A percentile compares a stretch with the other conserved stretches of the same genome.
Conservation (phyloP, 129 eudicot genomes). For the Scalesia atractyloides region DNA sequence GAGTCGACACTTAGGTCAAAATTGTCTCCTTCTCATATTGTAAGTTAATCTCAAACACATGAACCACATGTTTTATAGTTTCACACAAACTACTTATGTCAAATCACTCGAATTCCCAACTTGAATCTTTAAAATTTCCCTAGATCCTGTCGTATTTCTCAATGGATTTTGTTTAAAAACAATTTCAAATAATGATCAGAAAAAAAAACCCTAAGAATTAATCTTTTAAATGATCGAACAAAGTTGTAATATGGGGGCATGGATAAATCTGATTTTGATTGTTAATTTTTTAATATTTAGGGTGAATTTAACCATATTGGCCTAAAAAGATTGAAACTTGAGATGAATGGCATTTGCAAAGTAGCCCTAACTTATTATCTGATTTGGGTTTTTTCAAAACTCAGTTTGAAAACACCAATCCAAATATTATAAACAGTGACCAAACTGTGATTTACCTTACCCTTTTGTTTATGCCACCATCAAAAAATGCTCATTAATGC, state of each 20-base stretch:
- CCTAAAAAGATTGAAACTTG: not conserved
- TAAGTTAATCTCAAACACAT: conserved; percentile 24
- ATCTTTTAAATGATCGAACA: not conserved
- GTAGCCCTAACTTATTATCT: not conserved
- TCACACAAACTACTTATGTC: not conserved
- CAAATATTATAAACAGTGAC: not conserved
- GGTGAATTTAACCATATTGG: not conserved
- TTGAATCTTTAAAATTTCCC: not conserved
- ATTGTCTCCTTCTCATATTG: conserved; percentile 79
- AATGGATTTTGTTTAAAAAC: not conserved
- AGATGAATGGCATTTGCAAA: not conserved
- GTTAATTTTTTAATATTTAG: not conserved
- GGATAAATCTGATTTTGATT: not conserved
- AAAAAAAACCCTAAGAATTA: not conserved
- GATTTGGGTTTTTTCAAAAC: not conserved
- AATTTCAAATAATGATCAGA: not conserved
- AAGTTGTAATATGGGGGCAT: not conserved
- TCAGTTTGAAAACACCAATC: not conserved
- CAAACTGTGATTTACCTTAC: not conserved
- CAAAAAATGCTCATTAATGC: not conserved
- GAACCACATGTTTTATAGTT: not conserved
- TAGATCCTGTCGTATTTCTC: not conserved
- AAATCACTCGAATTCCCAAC: not conserved
- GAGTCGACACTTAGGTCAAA: conserved; percentile 71
- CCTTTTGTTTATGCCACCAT: not conserved